A percentile compares a stretch with the other conserved stretches of the same genome.
phyloP scores from a whole-genome alignment of 495 filamentous ascomycete genomes.

The Neurospora terricola region DNA sequence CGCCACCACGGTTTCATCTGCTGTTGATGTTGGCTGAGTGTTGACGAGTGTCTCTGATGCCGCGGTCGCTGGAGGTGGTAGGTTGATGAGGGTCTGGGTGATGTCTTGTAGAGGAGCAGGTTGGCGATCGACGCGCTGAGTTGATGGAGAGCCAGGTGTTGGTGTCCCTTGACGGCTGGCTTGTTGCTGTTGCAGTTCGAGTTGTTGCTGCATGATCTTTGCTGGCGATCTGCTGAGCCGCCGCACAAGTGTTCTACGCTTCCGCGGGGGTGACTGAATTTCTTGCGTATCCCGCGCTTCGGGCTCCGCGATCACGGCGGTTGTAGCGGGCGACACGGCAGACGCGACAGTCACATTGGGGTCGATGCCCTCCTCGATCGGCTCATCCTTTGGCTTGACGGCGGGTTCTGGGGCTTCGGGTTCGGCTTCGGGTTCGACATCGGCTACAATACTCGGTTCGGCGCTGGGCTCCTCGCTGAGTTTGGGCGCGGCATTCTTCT shows the following conservation, averaged over 20 bases:
- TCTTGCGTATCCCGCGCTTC: conserved; percentile 1
- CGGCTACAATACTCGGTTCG: neutral
- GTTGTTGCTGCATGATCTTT: neutral
- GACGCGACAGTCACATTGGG: conserved; percentile 41
- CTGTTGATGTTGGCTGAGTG: conserved; percentile 1
- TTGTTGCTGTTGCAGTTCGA: neutral
- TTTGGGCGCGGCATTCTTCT: conserved; percentile 5
- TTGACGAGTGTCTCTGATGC: neutral
- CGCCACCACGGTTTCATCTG: conserved; percentile 30
- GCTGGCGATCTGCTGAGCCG: conserved; percentile 20
- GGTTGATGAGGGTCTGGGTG: conserved; percentile 59
- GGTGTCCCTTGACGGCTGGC: neutral
- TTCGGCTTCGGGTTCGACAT: neutral
- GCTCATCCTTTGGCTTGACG: neutral
- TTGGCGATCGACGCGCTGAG: conserved; percentile 21
- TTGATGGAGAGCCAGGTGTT: neutral
- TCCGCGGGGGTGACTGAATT: conserved; percentile 36
- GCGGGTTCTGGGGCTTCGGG: neutral
- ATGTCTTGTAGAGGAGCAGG: conserved; percentile 69
- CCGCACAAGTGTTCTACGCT: conserved; percentile 59
- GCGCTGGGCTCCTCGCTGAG: conserved; percentile 42
- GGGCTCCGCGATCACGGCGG: conserved; percentile 19
- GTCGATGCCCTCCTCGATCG: conserved; percentile 39
- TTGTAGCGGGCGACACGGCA: conserved; percentile 34
- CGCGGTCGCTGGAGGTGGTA: neutral